Conservation (phyloP, 345 rosid species). For the Melastoma malabathricum region DNA sequence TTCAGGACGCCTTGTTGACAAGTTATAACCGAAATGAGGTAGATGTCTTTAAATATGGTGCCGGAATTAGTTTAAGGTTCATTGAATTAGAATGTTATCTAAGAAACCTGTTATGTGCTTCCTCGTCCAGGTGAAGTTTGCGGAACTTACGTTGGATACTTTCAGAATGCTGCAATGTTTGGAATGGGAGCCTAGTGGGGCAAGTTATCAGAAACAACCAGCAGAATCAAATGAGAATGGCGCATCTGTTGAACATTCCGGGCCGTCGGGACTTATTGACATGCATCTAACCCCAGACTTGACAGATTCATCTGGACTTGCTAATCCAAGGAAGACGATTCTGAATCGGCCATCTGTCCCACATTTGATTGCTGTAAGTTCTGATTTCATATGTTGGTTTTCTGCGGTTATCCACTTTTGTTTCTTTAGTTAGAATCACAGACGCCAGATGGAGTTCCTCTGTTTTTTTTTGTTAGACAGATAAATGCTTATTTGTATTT, state of each 20-base stretch:
- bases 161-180: slow-evolving; percentile 89
- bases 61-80: neutral
- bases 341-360: slow-evolving; percentile 83
- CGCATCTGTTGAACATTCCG: slow-evolving; percentile 50
- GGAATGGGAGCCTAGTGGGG: slow-evolving; percentile 93
- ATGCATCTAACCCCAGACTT: slow-evolving; percentile 56
- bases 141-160: slow-evolving; percentile 82
- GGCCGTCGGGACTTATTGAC: slow-evolving; percentile 72
- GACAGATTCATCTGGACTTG: slow-evolving; percentile 63
- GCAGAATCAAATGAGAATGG: slow-evolving; percentile 67
- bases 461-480: neutral
- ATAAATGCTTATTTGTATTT: too few species aligned
- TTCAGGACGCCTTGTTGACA: slow-evolving; percentile 68
- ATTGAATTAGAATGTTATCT: neutral
- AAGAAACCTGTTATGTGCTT: slow-evolving; percentile 7
- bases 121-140: slow-evolving; percentile 69
- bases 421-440: neutral
- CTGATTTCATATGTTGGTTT: slow-evolving; percentile 7
- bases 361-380: slow-evolving; percentile 82
- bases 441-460: neutral
- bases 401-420: neutral
- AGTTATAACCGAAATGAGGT: slow-evolving; percentile 91
- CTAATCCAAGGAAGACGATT: slow-evolving; percentile 82
- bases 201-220: slow-evolving; percentile 46
- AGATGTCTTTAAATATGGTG: neutral